A percentile compares a stretch with the other conserved stretches of the same genome.
phyloP scores from a whole-genome alignment of 1,139 yeast species.

The Zygosaccharomyces pseudobailii region DNA sequence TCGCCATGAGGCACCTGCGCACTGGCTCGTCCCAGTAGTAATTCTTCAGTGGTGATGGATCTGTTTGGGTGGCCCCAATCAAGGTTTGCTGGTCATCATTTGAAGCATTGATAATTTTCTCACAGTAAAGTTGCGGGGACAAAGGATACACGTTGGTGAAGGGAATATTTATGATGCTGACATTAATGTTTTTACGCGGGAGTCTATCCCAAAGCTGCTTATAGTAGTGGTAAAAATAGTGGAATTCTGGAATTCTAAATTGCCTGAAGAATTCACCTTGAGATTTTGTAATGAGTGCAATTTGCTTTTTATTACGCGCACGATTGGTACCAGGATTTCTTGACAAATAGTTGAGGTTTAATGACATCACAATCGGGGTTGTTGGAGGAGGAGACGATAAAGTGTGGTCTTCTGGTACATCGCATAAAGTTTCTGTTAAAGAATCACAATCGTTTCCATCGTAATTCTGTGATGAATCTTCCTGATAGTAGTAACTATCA shows the following conservation, averaged over 20 bases:
- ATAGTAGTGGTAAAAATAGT: constrained; percentile 30
- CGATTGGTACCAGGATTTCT: constrained; percentile 15
- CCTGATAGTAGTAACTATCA: constrained; percentile 25
- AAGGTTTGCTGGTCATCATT: constrained; percentile 27
- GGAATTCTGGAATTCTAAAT: constrained; percentile 27
- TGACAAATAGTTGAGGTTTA: constrained; percentile 25
- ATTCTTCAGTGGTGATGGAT: constrained; percentile 2
- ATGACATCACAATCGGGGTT: constrained; percentile 26
- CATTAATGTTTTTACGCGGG: constrained; percentile 27
- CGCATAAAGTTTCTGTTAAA: constrained; percentile 26
- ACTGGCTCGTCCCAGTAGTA: constrained; percentile 28
- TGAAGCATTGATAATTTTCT: constrained; percentile 14
- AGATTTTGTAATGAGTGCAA: constrained; percentile 23
- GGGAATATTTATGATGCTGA: constrained; percentile 32
- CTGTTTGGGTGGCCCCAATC: constrained; percentile 11
- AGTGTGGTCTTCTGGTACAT: constrained; percentile 15
- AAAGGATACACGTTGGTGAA: constrained; percentile 33
- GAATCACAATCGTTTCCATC: constrained; percentile 19
- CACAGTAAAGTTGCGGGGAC: constrained; percentile 26
- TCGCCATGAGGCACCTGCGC: constrained; percentile 17
- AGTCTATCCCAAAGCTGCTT: constrained; percentile 31
- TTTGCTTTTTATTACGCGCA: constrained; percentile 17
- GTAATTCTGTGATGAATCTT: constrained; percentile 8
- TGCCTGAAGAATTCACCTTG: constrained; percentile 26
- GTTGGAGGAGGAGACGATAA: constrained; percentile 33